A percentile compares a stretch with the other conserved stretches of the same genome.
phyloP scores from a whole-genome alignment of 352 stramenopile species.

The Phytophthora macrochlamydospora region DNA sequence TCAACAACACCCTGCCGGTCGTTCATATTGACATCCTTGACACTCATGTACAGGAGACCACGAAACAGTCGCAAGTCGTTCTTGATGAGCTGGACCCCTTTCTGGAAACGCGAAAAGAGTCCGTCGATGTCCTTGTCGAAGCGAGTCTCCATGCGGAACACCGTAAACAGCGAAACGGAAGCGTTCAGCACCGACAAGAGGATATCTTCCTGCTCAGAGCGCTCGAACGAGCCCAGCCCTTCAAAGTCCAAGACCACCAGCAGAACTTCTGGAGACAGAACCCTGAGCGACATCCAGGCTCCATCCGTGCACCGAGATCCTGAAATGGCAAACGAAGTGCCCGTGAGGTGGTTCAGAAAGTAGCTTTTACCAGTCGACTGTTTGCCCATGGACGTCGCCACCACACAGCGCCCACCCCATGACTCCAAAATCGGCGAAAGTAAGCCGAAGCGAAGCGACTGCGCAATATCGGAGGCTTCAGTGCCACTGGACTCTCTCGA shows the following conservation, averaged over 20 bases:
- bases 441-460: slow-evolving; percentile 40
- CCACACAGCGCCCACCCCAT: slow-evolving; percentile 29
- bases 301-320: slow-evolving; percentile 40
- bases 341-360: slow-evolving; percentile 72
- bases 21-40: slow-evolving; percentile 77
- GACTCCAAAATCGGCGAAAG: slow-evolving; percentile 37
- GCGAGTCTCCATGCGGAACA: slow-evolving; percentile 77
- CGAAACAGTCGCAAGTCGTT: slow-evolving; percentile 56
- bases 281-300: slow-evolving; percentile 41
- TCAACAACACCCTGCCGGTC: slow-evolving; percentile 48
- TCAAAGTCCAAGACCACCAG: slow-evolving; percentile 80
- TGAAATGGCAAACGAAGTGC: slow-evolving; percentile 67
- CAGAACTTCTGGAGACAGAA: slow-evolving; percentile 39
- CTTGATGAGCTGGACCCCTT: slow-evolving; percentile 63
- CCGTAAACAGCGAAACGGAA: slow-evolving; percentile 64
- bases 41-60: slow-evolving; percentile 59
- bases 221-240: slow-evolving; percentile 74
- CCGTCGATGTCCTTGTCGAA: slow-evolving; percentile 80
- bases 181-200: slow-evolving; percentile 79
- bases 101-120: slow-evolving; percentile 69
- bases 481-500: slow-evolving; percentile 13
- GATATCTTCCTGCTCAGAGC: slow-evolving; percentile 73
- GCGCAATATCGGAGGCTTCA: slow-evolving; percentile 50
- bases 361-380: slow-evolving; percentile 84
- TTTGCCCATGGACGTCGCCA: slow-evolving; percentile 49